These are phyloP conservation scores for Leptomonas seymouri DNA, from an alignment of 208 protist species.

Conservation along the genomic window DNA sequence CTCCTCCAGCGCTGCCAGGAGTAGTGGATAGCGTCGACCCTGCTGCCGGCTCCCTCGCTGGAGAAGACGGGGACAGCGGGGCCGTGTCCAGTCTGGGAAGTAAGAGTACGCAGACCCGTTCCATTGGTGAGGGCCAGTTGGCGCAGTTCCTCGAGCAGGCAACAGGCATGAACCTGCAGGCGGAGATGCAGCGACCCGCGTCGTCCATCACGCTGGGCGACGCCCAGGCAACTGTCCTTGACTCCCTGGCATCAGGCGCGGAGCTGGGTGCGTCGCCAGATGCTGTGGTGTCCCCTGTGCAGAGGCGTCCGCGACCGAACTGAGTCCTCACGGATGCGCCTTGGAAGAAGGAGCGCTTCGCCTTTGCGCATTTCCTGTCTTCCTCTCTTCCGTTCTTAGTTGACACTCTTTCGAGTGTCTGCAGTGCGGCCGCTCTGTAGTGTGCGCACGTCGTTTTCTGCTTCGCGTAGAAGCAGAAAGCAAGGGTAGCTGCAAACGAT, in stretches of 20 bases:
- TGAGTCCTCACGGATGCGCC: neutral
- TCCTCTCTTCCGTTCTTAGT: neutral
- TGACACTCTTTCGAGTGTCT: too few relatives aligned
- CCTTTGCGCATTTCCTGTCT: neutral
- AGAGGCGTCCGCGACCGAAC: constrained; percentile 14
- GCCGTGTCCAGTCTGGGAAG: constrained; percentile 8
- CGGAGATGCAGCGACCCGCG: constrained; percentile 29
- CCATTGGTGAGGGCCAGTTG: constrained; percentile 39
- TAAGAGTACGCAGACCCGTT: constrained; percentile 21
- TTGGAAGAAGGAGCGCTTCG: neutral
- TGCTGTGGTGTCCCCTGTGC: constrained; percentile 10
- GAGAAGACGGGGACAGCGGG: constrained; percentile 1
- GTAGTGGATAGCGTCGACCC: constrained; percentile 32
- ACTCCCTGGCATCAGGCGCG: constrained; percentile 30
- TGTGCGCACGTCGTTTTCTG: too few relatives aligned
- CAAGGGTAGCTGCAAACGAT: neutral
- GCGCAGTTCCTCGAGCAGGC: constrained; percentile 64
- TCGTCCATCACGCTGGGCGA: constrained; percentile 44
- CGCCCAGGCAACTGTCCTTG: constrained; percentile 51
- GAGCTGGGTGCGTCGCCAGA: constrained; percentile 33
- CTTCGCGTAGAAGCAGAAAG: too few relatives aligned
- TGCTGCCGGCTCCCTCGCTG: constrained; percentile 8
- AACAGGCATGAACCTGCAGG: constrained; percentile 50
- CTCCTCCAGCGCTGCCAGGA: constrained; percentile 35
- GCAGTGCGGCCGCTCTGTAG: neutral